Conservation (phyloP, 2,329 filamentous ascomycete genomes). For the Ceratocystis harringtonii region DNA sequence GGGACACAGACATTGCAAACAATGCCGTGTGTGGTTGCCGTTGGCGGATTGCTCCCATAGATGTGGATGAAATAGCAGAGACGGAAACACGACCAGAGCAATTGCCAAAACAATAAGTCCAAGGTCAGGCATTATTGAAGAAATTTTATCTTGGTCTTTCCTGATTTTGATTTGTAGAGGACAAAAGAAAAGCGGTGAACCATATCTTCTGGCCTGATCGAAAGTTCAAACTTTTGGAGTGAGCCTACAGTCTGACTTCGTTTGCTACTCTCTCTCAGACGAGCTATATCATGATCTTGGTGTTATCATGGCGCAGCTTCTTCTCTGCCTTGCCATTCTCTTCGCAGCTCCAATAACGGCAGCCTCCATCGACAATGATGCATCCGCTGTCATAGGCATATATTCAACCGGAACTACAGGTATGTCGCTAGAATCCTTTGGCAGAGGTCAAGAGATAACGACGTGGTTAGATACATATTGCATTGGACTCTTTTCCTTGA, state of each 20-base stretch:
- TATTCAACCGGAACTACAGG: conserved; percentile 1
- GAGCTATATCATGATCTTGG: not conserved
- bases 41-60: not conserved
- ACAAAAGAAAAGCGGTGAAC: not conserved
- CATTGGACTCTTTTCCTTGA: too few relatives aligned
- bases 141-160: not conserved
- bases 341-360: not conserved
- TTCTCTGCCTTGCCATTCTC: not conserved
- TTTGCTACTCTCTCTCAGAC: not conserved
- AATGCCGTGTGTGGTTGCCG: not conserved
- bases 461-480: too few relatives aligned
- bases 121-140: not conserved
- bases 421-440: not conserved
- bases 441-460: too few relatives aligned
- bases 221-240: not conserved
- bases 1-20: not conserved
- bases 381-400: conserved; percentile 4
- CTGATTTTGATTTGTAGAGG: not conserved
- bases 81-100: not conserved
- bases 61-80: not conserved
- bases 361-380: not conserved
- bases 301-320: not conserved
- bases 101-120: not conserved
- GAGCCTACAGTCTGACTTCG: not conserved
- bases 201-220: not conserved